Evolutionary conservation across 495 filamentous ascomycete species (phyloP), one percentile per base, ranked within the genome.

Genomic region (Neurospora sp.): DNA sequence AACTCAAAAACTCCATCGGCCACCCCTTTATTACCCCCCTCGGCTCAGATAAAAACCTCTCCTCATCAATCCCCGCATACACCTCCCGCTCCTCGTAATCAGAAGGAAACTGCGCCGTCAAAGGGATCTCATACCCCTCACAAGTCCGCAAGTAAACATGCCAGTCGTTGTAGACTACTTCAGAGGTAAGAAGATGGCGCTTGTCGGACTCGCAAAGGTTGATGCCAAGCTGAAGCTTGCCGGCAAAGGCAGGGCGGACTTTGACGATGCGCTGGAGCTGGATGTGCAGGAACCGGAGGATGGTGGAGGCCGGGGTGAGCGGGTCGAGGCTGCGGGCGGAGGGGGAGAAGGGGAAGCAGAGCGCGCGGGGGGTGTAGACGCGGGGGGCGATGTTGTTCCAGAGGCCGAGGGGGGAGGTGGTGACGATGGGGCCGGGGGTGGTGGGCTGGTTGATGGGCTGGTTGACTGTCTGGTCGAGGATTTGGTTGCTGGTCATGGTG

Each of bases 381-480:
- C 80, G 79, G 71, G 79, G 78, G 22, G 78, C 76, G 41, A 74
- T 74, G 71, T 82, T 79, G 73, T 82, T 78, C 74, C 76, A 82
- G 53, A 16, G 53, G 53, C 12, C 2, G 53, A 35, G 53, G 12
- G 53, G 27, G 53, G 10, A 22, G 53, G 53, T 61, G 1, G 53
- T 61, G 53, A 31, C 8, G 47, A 16, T 0, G 47, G 47, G 12
- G 18, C 0, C 8, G 16, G 47, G 20, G 44, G 6, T 20, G n/a
- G 18, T 20, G 16, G 41, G 2, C 16, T 16, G 0, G 44, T 20
- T 8, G 18, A 0, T n/a, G 44, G 41, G 2, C 41, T 47, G 5
- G 44, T 20, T 47, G 44, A 22, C 2, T 27, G 27, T 27, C 41
- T 42, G 6, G 14, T 42, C 0, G 41, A 44, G 41, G 41, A 8